These are phyloP conservation scores for Chlamydomonas schloesseri DNA, from an alignment of 139 green algal genomes.

Conservation along the genomic window DNA sequence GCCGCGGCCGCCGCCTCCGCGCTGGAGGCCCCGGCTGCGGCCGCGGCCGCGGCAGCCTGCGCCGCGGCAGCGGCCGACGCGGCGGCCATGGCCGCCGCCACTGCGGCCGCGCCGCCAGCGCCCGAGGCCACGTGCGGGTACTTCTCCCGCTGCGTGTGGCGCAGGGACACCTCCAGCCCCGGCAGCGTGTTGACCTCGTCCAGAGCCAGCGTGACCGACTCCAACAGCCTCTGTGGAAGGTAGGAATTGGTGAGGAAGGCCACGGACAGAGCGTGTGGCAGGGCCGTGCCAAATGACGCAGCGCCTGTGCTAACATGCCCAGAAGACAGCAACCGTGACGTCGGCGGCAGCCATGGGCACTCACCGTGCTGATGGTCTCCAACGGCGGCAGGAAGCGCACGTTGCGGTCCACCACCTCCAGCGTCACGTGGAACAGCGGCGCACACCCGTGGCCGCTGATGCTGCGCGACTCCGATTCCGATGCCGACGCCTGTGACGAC, in stretches of 20 bases:
- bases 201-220: constrained; percentile 15
- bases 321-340: too few relatives aligned
- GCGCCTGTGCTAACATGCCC: too few relatives aligned
- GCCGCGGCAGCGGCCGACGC: neutral
- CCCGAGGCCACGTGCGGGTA: neutral
- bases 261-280: too few relatives aligned
- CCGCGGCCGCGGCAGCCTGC: neutral
- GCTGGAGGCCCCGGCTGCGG: neutral
- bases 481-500: neutral
- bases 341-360: too few relatives aligned
- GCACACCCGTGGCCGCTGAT: constrained; percentile 20
- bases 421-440: constrained; percentile 35
- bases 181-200: constrained; percentile 43
- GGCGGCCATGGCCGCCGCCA: constrained; percentile 16
- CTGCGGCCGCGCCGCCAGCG: neutral
- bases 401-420: constrained; percentile 8
- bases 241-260: too few relatives aligned
- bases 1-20: constrained; percentile 7
- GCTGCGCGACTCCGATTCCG: neutral
- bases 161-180: constrained; percentile 41
- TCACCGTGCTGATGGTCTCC: constrained; percentile 32
- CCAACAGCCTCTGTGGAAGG: constrained; percentile 19
- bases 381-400: constrained; percentile 33
- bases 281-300: too few relatives aligned
- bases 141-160: neutral